Percentiles rank a stretch among this genome's conserved stretches.
Evolutionary conservation across 768 basidiomycete genomes (phyloP).

Genomic region (Mycena capillaripes): DNA sequence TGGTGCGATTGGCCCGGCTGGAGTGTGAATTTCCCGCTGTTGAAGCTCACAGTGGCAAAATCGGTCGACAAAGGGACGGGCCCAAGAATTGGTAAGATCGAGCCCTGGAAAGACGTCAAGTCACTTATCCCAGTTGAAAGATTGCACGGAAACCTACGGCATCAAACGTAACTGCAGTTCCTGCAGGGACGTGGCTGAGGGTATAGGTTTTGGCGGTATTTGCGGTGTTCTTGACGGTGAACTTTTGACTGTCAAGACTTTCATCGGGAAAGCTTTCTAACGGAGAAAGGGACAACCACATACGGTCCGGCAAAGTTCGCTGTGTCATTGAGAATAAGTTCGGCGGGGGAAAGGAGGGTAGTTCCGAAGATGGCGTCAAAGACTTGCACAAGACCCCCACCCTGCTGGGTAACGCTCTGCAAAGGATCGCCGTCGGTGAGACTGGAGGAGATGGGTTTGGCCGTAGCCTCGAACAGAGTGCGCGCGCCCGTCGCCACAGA

Average conservation of each 20-base stretch:
- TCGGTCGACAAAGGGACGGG: slow-evolving; percentile 64
- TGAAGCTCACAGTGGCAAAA: slow-evolving; percentile 62
- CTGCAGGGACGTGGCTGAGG: slow-evolving; percentile 69
- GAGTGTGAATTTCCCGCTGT: slow-evolving; percentile 58
- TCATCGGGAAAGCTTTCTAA: slow-evolving; percentile 30
- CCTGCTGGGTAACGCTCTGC: slow-evolving; percentile 67
- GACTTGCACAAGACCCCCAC: slow-evolving; percentile 70
- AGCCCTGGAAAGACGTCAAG: slow-evolving; percentile 45
- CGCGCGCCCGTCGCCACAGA: slow-evolving; percentile 45
- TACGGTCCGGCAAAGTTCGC: slow-evolving; percentile 63
- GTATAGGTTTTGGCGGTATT: slow-evolving; percentile 57
- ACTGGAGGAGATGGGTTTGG: slow-evolving; percentile 56
- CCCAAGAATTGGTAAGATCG: slow-evolving; percentile 57
- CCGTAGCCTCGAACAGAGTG: slow-evolving; percentile 60
- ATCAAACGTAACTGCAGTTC: slow-evolving; percentile 54
- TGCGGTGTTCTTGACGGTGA: slow-evolving; percentile 67
- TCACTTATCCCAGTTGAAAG: background rate
- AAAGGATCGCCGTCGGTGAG: slow-evolving; percentile 64
- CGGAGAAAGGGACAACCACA: slow-evolving; percentile 36
- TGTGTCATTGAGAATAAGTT: slow-evolving; percentile 77
- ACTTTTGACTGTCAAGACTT: slow-evolving; percentile 56
- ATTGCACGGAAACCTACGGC: slow-evolving; percentile 33
- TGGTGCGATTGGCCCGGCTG: slow-evolving; percentile 55
- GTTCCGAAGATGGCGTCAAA: slow-evolving; percentile 68
- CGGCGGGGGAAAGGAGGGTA: slow-evolving; percentile 66